Evolutionary conservation across 2,329 filamentous ascomycete species (phyloP), one percentile per base, ranked within the genome.

Genomic region (Arthrobotrys iridis): DNA sequence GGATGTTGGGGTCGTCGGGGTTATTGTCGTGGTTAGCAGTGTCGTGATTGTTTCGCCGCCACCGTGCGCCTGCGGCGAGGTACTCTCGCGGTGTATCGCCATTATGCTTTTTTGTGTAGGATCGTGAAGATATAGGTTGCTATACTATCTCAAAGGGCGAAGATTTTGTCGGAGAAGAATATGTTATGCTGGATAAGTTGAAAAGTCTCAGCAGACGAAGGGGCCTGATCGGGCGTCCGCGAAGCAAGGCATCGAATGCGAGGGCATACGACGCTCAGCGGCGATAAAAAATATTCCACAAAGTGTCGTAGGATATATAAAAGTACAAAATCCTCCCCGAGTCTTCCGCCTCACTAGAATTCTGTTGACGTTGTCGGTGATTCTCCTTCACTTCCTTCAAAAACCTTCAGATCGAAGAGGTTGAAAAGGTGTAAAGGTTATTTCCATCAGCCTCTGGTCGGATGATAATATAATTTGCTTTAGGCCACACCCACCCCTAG

Each of bases 201-300:
- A n/a, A n/a, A 11, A 48, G 35, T 68, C 55, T 59, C 41, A 75
- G 60, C 71, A 75, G 71, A 75, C 71, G 57, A 52, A 50, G 43
- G 45, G 55, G 71, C 63, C 71, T 75, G 63, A 41, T 68, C 63
- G 63, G 58, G 63, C 24, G 28, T 64, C 28, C 63, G 35, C 52
- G 58, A 52, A 55, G 57, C 30, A 46, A 68, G 63, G 71, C 71
- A 75, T 75, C 63, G 71, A 75, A 68, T 67, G 43, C 57, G 33
- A 59, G 57, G 41, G 20, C 71, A 46, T 35, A 48, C 52, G 52
- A 55, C 35, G 70, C 43, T 59, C 59, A 46, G 55, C 58, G 58
- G 35, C 18, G 33, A 37, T 45, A 48, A 35, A 28, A n/a, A n/a
- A n/a, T n/a, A n/a, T n/a, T n/a, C n/a, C n/a, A n/a, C n/a, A n/a